A percentile compares a stretch with the other conserved stretches of the same genome.
These are phyloP conservation scores for Elsinoe necatrix DNA, from an alignment of 2,329 filamentous ascomycete genomes.

Conservation along the genomic window DNA sequence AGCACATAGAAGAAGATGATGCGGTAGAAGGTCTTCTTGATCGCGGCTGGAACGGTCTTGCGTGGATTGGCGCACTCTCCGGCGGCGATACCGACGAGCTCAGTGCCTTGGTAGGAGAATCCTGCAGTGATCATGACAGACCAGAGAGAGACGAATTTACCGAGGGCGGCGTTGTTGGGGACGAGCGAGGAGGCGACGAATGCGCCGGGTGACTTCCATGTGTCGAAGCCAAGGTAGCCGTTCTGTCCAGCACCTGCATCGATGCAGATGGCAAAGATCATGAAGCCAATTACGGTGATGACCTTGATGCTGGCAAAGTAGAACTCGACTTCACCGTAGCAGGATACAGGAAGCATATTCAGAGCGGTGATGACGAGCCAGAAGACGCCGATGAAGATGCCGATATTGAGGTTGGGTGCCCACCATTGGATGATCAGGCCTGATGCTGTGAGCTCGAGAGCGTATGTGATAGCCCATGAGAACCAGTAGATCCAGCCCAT, in stretches of 20 bases:
- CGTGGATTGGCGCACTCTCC: slow-evolving; percentile 45
- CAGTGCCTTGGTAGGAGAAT: slow-evolving; percentile 50
- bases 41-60: slow-evolving; percentile 34
- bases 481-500: slow-evolving; percentile 41
- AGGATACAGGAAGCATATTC: slow-evolving; percentile 43
- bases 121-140: slow-evolving; percentile 49
- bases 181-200: slow-evolving; percentile 31
- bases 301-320: slow-evolving; percentile 47
- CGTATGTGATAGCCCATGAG: slow-evolving; percentile 36
- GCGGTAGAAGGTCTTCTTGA: slow-evolving; percentile 32
- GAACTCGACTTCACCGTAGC: slow-evolving; percentile 48
- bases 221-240: slow-evolving; percentile 54
- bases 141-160: slow-evolving; percentile 42
- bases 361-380: slow-evolving; percentile 35
- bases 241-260: slow-evolving; percentile 37
- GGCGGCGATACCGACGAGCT: slow-evolving; percentile 46
- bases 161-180: slow-evolving; percentile 23
- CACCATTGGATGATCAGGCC: slow-evolving; percentile 35
- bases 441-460: slow-evolving; percentile 32
- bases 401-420: slow-evolving; percentile 35
- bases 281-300: slow-evolving; percentile 42
- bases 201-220: slow-evolving; percentile 34
- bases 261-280: slow-evolving; percentile 36
- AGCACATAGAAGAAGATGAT: slow-evolving; percentile 32
- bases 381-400: slow-evolving; percentile 30